Percentiles rank a stretch among this genome's conserved stretches.
Conservation (phyloP, 2,329 filamentous ascomycete species). For the Emmonsiellopsis sp. region DNA sequence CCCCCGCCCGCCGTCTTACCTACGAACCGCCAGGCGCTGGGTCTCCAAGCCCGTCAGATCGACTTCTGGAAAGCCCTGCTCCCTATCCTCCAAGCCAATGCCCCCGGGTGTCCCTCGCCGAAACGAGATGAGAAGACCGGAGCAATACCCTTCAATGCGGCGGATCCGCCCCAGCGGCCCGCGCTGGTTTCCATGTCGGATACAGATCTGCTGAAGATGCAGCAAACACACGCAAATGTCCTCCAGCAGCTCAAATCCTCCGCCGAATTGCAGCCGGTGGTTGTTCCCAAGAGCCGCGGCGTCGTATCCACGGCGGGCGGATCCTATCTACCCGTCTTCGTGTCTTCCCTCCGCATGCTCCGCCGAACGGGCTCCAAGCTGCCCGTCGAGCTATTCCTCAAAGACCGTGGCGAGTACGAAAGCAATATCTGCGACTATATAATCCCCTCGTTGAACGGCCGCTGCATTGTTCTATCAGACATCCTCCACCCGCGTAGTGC, state of each 20-base stretch:
- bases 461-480: conserved; percentile 15
- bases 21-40: not conserved
- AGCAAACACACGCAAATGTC: conserved; percentile 26
- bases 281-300: conserved; percentile 17
- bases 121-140: conserved; percentile 17
- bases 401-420: conserved; percentile 20
- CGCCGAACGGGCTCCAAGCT: conserved; percentile 23
- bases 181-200: conserved; percentile 22
- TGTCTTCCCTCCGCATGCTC: conserved; percentile 25
- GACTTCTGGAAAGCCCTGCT: conserved; percentile 27
- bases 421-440: conserved; percentile 21
- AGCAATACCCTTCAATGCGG: conserved; percentile 20
- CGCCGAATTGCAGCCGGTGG: conserved; percentile 22
- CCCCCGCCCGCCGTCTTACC: not conserved
- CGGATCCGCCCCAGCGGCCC: conserved; percentile 18
- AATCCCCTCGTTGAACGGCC: conserved; percentile 23
- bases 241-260: conserved; percentile 19
- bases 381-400: conserved; percentile 29
- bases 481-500: not conserved
- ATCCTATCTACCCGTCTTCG: conserved; percentile 22
- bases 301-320: conserved; percentile 33
- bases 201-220: conserved; percentile 23
- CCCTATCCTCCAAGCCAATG: conserved; percentile 20
- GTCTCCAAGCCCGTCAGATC: conserved; percentile 13
- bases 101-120: conserved; percentile 22